Conservation (phyloP, 805 yeast species). For the Candida peoriensis region DNA sequence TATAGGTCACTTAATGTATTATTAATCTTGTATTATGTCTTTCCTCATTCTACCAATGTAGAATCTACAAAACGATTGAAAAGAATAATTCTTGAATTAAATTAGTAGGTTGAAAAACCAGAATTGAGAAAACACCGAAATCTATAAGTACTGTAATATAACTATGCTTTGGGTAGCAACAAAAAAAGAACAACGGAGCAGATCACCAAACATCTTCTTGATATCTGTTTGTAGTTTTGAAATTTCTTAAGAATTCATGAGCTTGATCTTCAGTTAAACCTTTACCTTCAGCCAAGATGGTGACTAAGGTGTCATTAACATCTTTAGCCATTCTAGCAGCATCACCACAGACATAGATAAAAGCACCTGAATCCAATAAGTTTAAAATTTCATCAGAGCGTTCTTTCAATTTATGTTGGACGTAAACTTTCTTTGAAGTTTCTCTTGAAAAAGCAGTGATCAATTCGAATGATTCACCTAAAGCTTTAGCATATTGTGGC, state of each 20-base stretch:
- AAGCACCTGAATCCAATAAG: slow-evolving; percentile 69
- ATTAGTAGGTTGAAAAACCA: too few relatives aligned
- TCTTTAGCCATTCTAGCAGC: slow-evolving; percentile 95
- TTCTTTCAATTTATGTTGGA: slow-evolving; percentile 71
- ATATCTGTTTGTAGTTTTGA: slow-evolving; percentile 80
- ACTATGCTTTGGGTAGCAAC: too few relatives aligned
- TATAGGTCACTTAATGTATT: background rate
- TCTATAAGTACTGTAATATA: too few relatives aligned
- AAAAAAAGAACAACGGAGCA: background rate
- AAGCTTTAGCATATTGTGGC: slow-evolving; percentile 60
- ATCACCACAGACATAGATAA: slow-evolving; percentile 94
- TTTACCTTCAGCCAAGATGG: slow-evolving; percentile 59
- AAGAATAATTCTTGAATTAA: too few relatives aligned
- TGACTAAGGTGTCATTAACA: slow-evolving; percentile 65
- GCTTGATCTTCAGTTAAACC: slow-evolving; percentile 65
- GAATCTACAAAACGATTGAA: too few relatives aligned
- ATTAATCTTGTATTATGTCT: too few relatives aligned
- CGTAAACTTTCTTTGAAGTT: slow-evolving; percentile 60
- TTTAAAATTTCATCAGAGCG: slow-evolving; percentile 35
- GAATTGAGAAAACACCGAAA: too few relatives aligned
- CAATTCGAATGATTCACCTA: slow-evolving; percentile 58
- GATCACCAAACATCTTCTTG: slow-evolving; percentile 96
- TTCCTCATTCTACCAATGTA: too few relatives aligned
- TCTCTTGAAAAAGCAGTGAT: slow-evolving; percentile 87
- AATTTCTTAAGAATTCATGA: slow-evolving; percentile 66